Conservation (phyloP, 2,329 filamentous ascomycete species). For the Aureobasidium musti region DNA sequence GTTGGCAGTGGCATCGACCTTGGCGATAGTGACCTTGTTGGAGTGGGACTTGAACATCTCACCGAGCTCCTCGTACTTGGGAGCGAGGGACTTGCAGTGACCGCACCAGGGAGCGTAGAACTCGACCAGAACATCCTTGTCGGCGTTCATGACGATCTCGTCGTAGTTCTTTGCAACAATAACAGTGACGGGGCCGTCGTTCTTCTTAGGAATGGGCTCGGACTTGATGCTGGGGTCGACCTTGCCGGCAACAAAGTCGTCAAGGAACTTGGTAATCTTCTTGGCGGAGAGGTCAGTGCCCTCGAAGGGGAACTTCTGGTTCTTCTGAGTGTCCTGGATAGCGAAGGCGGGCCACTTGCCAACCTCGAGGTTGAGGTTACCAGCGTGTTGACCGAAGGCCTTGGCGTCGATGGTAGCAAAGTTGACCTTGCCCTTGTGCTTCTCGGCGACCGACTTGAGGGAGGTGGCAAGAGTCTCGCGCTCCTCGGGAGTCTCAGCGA, state of each 20-base stretch:
- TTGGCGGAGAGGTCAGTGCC: conserved; percentile 70
- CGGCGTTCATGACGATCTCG: conserved; percentile 84
- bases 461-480: conserved; percentile 70
- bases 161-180: conserved; percentile 95
- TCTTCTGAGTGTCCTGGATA: conserved; percentile 93
- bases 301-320: conserved; percentile 88
- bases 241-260: conserved; percentile 83
- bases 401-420: conserved; percentile 97
- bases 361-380: conserved; percentile 94
- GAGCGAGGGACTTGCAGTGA: conserved; percentile 69
- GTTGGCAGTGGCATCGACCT: conserved; percentile 95
- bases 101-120: conserved; percentile 91
- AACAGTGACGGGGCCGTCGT: conserved; percentile 84
- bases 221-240: conserved; percentile 97
- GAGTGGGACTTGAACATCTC: conserved; percentile 55
- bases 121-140: conserved; percentile 96
- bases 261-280: conserved; percentile 77
- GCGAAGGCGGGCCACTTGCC: conserved; percentile 97
- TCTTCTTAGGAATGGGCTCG: conserved; percentile 89
- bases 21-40: conserved; percentile 69
- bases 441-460: conserved; percentile 84
- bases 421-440: conserved; percentile 93
- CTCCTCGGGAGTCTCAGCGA: conserved; percentile 42
- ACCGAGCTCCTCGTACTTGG: conserved; percentile 67
- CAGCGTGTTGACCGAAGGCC: conserved; percentile 89